Evolutionary conservation across 805 yeast genomes (phyloP).

Genomic region (Lipomyces lipofer): DNA sequence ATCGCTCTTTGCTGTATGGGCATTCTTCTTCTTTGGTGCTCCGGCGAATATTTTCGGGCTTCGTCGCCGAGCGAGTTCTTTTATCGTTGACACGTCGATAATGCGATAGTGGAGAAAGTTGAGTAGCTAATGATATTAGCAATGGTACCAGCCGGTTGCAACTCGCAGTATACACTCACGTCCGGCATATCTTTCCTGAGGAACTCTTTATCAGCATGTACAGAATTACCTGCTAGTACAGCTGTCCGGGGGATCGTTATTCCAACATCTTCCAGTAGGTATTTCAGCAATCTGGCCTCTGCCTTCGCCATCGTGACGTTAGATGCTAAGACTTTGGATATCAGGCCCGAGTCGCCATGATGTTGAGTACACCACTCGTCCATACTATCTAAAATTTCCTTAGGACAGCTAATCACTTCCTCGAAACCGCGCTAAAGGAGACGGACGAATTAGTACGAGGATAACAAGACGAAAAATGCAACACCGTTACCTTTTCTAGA

Average conservation of each 20-base stretch:
- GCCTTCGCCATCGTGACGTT: constrained; percentile 58
- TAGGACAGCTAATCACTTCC: constrained; percentile 71
- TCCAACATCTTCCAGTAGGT: constrained; percentile 50
- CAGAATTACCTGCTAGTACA: constrained; percentile 84
- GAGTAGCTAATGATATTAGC: constrained; percentile 45
- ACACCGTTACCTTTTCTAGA: constrained; percentile 49
- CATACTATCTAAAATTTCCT: constrained; percentile 67
- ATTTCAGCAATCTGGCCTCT: constrained; percentile 62
- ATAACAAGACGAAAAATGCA: neutral
- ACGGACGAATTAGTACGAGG: neutral
- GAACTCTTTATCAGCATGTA: constrained; percentile 88
- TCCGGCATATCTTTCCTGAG: constrained; percentile 81
- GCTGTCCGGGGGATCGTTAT: constrained; percentile 59
- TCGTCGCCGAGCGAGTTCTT: constrained; percentile 78
- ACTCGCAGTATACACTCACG: constrained; percentile 42
- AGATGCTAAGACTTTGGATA: constrained; percentile 63
- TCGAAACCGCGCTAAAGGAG: constrained; percentile 60
- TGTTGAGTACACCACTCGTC: constrained; percentile 83
- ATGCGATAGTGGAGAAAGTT: constrained; percentile 69
- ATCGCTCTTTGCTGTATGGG: constrained; percentile 87
- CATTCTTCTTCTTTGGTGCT: constrained; percentile 63
- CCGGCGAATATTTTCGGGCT: constrained; percentile 59
- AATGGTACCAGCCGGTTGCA: neutral
- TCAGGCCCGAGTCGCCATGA: constrained; percentile 75
- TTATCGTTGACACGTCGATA: constrained; percentile 83